Base-by-base conservation (phyloP, 768 basidiomycete genomes). In the Amanita jacksonii region DNA sequence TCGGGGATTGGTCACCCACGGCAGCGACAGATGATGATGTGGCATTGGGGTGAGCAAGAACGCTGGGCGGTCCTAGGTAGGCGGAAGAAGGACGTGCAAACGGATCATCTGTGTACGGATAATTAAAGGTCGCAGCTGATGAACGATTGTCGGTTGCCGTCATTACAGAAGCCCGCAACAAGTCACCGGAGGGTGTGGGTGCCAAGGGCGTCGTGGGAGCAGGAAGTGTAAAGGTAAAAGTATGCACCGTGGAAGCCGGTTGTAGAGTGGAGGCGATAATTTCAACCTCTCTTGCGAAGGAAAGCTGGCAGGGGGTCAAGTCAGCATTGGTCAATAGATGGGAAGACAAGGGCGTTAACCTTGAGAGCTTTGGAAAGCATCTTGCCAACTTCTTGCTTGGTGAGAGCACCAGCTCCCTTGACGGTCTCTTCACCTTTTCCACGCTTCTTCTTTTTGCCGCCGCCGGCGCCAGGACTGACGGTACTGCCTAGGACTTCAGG, bases 261-360 rank as follows among this genome's bases (percentile, higher is more conserved):
- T 93, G 88, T 8, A 93, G 74, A 16, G 90, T 89, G n/a, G 91
- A 90, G 10, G 91, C 89, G 57, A 97, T 85, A 45, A 97, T 83
- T 59, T 93, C 90, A 33, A 93, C 86, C 60, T 94, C 91, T 42
- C 85, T 84, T 27, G 87, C 79, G 61, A 93, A 92, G 6, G 89
- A 89, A 35, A 93, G 79, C 88, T 92, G 52, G 33, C 27, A 23
- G 1, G n/a, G 36, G 28, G 20, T 38, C 18, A 45, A 38, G 0
- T 2, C 12, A n/a, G 5, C 2, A 22, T 22, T 12, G 4, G 15
- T 2, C 16, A 18, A 6, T 7, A 19, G 3, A 24, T 30, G 23
- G n/a, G 8, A 20, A 18, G 7, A 8, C 8, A 18, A 16, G n/a
- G 22, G 3, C 1, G 8, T 23, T 35, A 6, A 38, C 87, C 76